Evolutionary conservation across 1,284 basidiomycete species (phyloP).

Genomic region (Cryptococcus sp.): DNA sequence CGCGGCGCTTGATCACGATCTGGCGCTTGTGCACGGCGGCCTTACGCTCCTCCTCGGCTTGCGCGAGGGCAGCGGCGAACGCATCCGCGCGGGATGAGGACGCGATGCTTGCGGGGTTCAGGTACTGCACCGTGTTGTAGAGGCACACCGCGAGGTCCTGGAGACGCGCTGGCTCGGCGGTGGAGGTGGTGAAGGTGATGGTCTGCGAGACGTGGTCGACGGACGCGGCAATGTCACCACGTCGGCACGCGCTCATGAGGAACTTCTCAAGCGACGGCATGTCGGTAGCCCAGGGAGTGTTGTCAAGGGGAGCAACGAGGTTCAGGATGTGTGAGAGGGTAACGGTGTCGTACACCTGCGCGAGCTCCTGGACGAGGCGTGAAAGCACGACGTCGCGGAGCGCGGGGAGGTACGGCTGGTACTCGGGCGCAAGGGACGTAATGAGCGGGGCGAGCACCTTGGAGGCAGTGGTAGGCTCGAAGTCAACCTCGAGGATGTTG

Average conservation of each 20-base stretch:
- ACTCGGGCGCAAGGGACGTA: conserved; percentile 59
- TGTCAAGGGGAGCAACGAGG: conserved; percentile 69
- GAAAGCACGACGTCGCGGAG: conserved; percentile 90
- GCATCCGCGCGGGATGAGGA: conserved; percentile 42
- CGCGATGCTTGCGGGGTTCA: conserved; percentile 48
- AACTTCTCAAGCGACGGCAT: conserved; percentile 83
- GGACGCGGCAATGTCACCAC: conserved; percentile 81
- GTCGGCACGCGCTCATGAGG: conserved; percentile 84
- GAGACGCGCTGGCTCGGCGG: conserved; percentile 56
- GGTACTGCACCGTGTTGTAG: conserved; percentile 63
- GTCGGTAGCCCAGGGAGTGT: conserved; percentile 57
- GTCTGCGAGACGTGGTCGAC: conserved; percentile 86
- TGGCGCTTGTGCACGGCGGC: conserved; percentile 71
- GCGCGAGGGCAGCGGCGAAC: conserved; percentile 49
- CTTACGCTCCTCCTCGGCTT: conserved; percentile 65
- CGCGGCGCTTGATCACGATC: conserved; percentile 79
- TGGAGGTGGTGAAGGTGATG: conserved; percentile 64
- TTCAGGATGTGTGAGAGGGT: conserved; percentile 71
- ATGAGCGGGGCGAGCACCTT: conserved; percentile 79
- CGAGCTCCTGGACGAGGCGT: conserved; percentile 88
- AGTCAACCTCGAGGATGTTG: conserved; percentile 86
- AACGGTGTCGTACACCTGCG: conserved; percentile 90
- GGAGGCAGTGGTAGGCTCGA: conserved; percentile 90
- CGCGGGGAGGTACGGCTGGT: conserved; percentile 80
- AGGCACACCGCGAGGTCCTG: conserved; percentile 70